phyloP scores from a whole-genome alignment of 176 grass and related monocot species.

The Dendrocalamus sinicus region DNA sequence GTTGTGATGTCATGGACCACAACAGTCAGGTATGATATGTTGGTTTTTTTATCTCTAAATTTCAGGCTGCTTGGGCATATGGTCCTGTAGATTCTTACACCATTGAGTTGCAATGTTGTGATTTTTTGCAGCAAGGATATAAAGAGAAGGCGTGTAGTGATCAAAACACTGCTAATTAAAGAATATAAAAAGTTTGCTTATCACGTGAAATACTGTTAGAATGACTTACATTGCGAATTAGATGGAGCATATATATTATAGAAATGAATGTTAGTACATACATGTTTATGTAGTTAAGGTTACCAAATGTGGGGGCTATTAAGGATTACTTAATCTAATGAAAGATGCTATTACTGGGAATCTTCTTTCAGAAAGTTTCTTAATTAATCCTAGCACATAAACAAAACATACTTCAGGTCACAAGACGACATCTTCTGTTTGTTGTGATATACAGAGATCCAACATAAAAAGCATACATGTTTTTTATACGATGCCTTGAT shows the following conservation, averaged over 20 bases:
- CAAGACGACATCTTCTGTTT: conserved; percentile 39
- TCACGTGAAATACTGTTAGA: not conserved
- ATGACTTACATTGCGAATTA: not conserved
- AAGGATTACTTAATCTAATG: conserved; percentile 23
- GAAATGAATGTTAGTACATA: not conserved
- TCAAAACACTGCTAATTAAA: not conserved
- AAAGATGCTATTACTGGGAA: conserved; percentile 31
- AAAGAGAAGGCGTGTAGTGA: not conserved
- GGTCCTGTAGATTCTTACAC: conserved; percentile 34
- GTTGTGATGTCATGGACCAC: conserved; percentile 54
- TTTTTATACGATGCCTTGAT: conserved; percentile 15
- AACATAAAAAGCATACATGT: conserved; percentile 46
- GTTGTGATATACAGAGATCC: conserved; percentile 36
- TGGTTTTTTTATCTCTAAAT: conserved; percentile 14
- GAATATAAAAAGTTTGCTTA: not conserved
- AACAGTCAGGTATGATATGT: not conserved
- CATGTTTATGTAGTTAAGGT: conserved; percentile 16
- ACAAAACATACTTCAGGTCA: conserved; percentile 21
- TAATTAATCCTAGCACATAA: conserved; percentile 43
- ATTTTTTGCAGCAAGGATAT: not conserved
- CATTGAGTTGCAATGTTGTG: not conserved
- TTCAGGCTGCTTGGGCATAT: not conserved
- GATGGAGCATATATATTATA: not conserved
- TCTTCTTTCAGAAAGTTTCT: conserved; percentile 33
- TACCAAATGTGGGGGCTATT: not conserved